Conservation (phyloP, 2,329 filamentous ascomycete genomes). For the Tetracladium maxilliforme region DNA sequence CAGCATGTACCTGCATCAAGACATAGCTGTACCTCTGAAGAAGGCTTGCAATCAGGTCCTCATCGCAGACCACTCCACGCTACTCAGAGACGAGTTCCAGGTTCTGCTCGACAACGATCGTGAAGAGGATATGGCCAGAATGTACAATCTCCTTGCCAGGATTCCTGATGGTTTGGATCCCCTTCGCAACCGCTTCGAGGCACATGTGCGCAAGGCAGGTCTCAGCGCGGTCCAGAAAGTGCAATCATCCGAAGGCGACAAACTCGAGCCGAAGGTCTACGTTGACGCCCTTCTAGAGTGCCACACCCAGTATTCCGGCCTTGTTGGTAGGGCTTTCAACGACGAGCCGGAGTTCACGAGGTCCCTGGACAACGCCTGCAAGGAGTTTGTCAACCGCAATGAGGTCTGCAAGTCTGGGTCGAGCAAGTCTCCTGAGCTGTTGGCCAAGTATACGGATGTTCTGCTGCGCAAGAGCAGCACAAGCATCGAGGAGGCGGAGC, state of each 20-base stretch:
- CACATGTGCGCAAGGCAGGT: conserved; percentile 82
- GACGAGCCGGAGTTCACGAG: conserved; percentile 95
- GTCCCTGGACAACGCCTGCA: conserved; percentile 90
- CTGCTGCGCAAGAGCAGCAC: conserved; percentile 86
- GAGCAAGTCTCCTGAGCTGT: conserved; percentile 83
- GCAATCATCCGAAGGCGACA: conserved; percentile 72
- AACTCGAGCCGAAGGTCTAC: conserved; percentile 89
- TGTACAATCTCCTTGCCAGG: conserved; percentile 83
- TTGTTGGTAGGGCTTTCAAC: conserved; percentile 85
- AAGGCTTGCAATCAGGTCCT: conserved; percentile 79
- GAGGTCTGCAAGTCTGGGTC: conserved; percentile 88
- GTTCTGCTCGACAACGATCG: conserved; percentile 84
- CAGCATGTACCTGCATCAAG: conserved; percentile 75
- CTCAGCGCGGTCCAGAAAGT: conserved; percentile 83
- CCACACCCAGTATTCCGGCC: conserved; percentile 79
- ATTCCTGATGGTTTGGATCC: conserved; percentile 89
- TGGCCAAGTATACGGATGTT: conserved; percentile 91
- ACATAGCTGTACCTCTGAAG: conserved; percentile 75
- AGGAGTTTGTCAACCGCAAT: conserved; percentile 96
- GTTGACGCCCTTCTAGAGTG: conserved; percentile 91
- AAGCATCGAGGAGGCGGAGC: conserved; percentile 82
- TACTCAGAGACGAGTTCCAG: conserved; percentile 94
- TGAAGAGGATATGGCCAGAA: conserved; percentile 86
- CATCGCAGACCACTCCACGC: conserved; percentile 71
- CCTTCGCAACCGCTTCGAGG: conserved; percentile 74